These are phyloP conservation scores for Aspergillus nidulans DNA, from an alignment of 495 filamentous ascomycete genomes.

Conservation along the genomic window DNA sequence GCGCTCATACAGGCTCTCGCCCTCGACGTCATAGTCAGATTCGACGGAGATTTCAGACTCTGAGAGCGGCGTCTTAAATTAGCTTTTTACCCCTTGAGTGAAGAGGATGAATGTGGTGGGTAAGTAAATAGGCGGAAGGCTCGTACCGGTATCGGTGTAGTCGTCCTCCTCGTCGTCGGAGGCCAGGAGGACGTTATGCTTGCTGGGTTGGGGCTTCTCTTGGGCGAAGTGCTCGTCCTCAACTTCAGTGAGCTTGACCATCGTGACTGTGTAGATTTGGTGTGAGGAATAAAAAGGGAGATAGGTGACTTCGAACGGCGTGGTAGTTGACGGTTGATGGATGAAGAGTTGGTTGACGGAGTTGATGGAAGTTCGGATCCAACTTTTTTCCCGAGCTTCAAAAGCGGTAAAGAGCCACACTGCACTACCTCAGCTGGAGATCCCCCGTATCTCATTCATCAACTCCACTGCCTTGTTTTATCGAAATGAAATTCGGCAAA, in stretches of 20 bases:
- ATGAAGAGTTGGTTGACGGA: slow-evolving; percentile 15
- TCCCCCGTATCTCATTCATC: background rate
- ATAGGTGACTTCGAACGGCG: background rate
- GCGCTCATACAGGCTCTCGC: slow-evolving; percentile 71
- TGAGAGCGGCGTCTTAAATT: too few relatives aligned
- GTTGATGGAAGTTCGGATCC: slow-evolving; percentile 23
- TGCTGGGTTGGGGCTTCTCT: slow-evolving; percentile 61
- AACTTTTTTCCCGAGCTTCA: slow-evolving; percentile 44
- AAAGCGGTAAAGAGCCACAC: slow-evolving; percentile 42
- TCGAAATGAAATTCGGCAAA: too few relatives aligned
- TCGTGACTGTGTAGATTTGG: slow-evolving; percentile 46
- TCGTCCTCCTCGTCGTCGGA: slow-evolving; percentile 76
- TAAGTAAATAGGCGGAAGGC: background rate
- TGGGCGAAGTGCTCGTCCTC: slow-evolving; percentile 87
- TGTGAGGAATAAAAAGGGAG: background rate
- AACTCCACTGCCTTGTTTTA: too few relatives aligned
- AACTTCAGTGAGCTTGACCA: slow-evolving; percentile 96
- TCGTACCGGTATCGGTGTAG: slow-evolving; percentile 82
- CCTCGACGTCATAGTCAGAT: slow-evolving; percentile 39
- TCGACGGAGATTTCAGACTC: slow-evolving; percentile 54
- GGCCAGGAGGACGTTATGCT: slow-evolving; percentile 41
- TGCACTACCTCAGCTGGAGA: background rate
- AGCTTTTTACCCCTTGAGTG: too few relatives aligned
- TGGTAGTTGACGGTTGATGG: slow-evolving; percentile 8
- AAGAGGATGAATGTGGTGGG: background rate